Conservation (phyloP, 192 early-diverging fungal genomes). For the Podila verticillata region DNA sequence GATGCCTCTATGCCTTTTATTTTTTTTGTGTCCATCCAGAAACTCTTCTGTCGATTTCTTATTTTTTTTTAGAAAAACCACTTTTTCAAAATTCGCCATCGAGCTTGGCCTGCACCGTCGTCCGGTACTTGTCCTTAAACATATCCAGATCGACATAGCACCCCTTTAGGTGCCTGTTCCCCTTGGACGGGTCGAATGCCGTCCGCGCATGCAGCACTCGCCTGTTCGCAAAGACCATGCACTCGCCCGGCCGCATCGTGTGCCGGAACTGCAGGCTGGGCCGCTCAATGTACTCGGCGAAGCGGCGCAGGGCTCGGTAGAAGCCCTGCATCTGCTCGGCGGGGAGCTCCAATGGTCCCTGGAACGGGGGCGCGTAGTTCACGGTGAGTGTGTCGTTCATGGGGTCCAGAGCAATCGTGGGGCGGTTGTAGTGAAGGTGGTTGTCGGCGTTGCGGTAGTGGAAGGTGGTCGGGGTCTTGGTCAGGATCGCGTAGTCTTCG, state of each 20-base stretch:
- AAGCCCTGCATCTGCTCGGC: conserved; percentile 60
- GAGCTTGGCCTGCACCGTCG: conserved; percentile 8
- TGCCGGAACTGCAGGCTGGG: conserved; percentile 64
- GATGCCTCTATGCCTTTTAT: neutral
- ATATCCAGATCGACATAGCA: conserved; percentile 66
- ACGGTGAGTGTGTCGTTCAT: conserved; percentile 59
- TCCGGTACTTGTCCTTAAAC: conserved; percentile 64
- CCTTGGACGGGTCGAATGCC: conserved; percentile 74
- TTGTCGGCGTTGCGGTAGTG: conserved; percentile 85
- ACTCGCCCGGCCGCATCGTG: conserved; percentile 73
- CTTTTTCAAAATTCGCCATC: conserved; percentile 18
- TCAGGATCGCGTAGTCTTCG: conserved; percentile 67
- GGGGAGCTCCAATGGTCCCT: conserved; percentile 69
- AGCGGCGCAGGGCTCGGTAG: conserved; percentile 71
- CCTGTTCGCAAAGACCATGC: conserved; percentile 82
- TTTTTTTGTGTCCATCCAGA: neutral
- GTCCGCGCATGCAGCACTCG: conserved; percentile 82
- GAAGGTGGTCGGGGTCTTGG: conserved; percentile 73
- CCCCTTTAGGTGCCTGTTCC: conserved; percentile 82
- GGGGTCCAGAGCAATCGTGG: conserved; percentile 65
- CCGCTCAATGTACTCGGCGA: conserved; percentile 67
- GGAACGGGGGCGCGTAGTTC: conserved; percentile 87
- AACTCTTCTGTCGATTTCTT: neutral
- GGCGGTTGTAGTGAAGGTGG: conserved; percentile 74
- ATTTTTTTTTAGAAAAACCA: neutral